Evolutionary conservation across 495 filamentous ascomycete genomes (phyloP), one percentile per base, ranked within the genome.

Genomic region (Talaromyces thailandensis): DNA sequence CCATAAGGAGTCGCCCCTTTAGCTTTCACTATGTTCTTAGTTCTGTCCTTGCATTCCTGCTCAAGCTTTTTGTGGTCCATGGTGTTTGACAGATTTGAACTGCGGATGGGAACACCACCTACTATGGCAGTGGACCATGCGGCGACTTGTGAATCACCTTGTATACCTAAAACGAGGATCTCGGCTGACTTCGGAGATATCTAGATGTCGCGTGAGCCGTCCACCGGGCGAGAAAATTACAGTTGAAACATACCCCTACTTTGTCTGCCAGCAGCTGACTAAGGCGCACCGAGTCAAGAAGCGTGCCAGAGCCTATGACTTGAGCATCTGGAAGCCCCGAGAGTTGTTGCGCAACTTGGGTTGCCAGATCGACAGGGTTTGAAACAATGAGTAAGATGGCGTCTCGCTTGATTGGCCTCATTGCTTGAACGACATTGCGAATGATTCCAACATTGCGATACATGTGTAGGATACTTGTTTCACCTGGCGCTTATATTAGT

Each of bases 351-450:
- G 73, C 75, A 18, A 77, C 66, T 24, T 70, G 68, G 14, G 78
- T 80, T n/a, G 80, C 66, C 1, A 80, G 66, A 65, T 81, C 78
- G 52, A 81, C 76, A 0, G 78, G 78, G 68, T 81, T 80, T 8
- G 78, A 69, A 3, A 80, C 77, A 12, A 80, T 61, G 1, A 81
- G 68, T 0, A 81, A 58, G 28, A 81, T 70, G 7, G 75, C 66
- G 55, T 75, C 61, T 3, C 65, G 53, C 21, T 64, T 56, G 63
- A 81, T 70, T 2, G 79, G 78, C 32, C 65, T 64, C 71, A 79
- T 75, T 7, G 61, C 57, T 2, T 57, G 64, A 35, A 80, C 60
- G 18, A 78, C 69, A 40, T 62, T 71, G 21, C 69, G 65, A 12
- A 80, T 63, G 26, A 78, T 73, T 50, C 67, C 68, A 23, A 74